A percentile compares a stretch with the other conserved stretches of the same genome.
phyloP scores from a whole-genome alignment of 805 yeast genomes.

The Ogataea neopini region DNA sequence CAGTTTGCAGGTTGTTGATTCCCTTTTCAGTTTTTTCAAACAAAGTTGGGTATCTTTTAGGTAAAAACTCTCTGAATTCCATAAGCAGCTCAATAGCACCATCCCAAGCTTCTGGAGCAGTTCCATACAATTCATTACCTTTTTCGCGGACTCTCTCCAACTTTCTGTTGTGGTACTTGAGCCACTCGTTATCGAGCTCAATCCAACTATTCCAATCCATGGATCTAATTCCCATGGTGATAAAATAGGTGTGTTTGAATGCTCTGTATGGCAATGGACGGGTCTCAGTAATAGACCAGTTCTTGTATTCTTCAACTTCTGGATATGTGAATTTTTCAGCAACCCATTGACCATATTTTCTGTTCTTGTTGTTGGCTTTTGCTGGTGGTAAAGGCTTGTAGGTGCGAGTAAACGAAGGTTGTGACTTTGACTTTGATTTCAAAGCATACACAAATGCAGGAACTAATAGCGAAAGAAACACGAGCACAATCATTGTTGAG shows the following conservation, averaged over 20 bases:
- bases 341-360: conserved; percentile 53
- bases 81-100: conserved; percentile 58
- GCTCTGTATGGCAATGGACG: conserved; percentile 65
- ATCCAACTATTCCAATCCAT: conserved; percentile 67
- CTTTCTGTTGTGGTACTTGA: conserved; percentile 53
- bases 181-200: conserved; percentile 68
- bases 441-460: conserved; percentile 1
- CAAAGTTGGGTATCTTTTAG: conserved; percentile 57
- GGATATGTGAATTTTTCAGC: conserved; percentile 56
- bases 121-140: conserved; percentile 51
- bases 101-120: conserved; percentile 48
- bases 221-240: conserved; percentile 69
- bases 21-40: conserved; percentile 49
- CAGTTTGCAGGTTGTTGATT: conserved; percentile 51
- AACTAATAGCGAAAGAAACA: not conserved
- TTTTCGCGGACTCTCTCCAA: conserved; percentile 47
- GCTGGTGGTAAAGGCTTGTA: conserved; percentile 36
- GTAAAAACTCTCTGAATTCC: conserved; percentile 54
- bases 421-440: not conserved
- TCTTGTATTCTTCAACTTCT: conserved; percentile 44
- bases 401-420: conserved; percentile 14
- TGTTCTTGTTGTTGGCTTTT: conserved; percentile 43
- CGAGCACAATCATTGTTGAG: conserved; percentile 5
- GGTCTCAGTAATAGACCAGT: conserved; percentile 53
- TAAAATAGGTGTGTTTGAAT: conserved; percentile 60